Base-by-base conservation (phyloP, 1,284 basidiomycete species). In the Pseudozyma sp. region DNA sequence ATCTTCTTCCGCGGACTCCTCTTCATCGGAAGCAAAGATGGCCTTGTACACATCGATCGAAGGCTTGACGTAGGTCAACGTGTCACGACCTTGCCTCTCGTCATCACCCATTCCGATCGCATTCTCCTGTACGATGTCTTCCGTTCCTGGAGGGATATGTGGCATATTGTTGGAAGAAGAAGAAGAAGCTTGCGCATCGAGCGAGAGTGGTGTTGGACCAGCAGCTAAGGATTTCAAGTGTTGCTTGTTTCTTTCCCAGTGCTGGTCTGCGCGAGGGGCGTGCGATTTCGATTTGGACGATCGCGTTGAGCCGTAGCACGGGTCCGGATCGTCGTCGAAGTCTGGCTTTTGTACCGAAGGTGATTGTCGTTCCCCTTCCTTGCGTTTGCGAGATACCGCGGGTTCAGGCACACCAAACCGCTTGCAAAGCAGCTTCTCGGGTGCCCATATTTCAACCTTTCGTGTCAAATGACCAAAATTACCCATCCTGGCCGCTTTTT, bases 391-490 rank as follows among this genome's bases (percentile, higher is more conserved):
- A 31, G 54, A 35, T 24, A 29, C 35, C 5, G 44, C 35, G 3
- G 91, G 95, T 82, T 95, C 92, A 74, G 91, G 91, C 39, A 97
- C 92, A 0, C 92, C 92, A 84, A 98, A 97, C n/a, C 96, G 89
- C 84, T 95, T 97, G 86, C 94, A 97, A 16, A 99, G 86, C 56
- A 98, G 85, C 66, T 88, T 88, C 19, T 89, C 89, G 0, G 96
- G 96, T 75, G 90, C 89, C 90, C 93, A 98, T 0, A 88, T 83
- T 65, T 87, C 88, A 31, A 88, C 87, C 63, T 92, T 91, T 40
- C 94, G 87, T 19, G 94, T 97, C 80, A 94, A 85, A 11, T 88
- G 87, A 0, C 96, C 96, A 82, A 91, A 97, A 90, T 94, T 93
- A 24, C 93, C 94, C 81, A 91, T 84, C 31, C 88, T 87, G 2